Conservation (phyloP, 2,329 filamentous ascomycete species). For the Bipolaris sorokiniana region DNA sequence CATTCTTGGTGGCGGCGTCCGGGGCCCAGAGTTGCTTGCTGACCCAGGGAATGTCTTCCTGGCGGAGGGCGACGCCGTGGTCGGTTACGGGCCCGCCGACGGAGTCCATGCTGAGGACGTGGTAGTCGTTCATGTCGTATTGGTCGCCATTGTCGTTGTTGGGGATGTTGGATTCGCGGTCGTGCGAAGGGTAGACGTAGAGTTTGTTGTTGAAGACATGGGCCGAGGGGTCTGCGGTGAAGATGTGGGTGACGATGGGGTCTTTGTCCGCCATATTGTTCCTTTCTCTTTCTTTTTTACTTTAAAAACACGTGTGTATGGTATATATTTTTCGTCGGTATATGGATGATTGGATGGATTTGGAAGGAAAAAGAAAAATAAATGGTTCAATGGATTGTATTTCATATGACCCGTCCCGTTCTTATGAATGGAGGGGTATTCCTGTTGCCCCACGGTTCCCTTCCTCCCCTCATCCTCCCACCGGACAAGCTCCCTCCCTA, state of each 20-base stretch:
- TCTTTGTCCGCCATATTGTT: slow-evolving; percentile 49
- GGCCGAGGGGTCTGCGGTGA: slow-evolving; percentile 80
- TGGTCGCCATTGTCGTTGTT: slow-evolving; percentile 87
- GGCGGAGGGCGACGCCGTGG: slow-evolving; percentile 72
- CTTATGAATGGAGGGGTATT: slow-evolving; percentile 36
- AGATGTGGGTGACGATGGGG: slow-evolving; percentile 75
- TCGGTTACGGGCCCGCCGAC: slow-evolving; percentile 68
- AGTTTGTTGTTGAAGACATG: slow-evolving; percentile 78
- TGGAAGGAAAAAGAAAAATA: not conserved
- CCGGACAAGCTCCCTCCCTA: slow-evolving; percentile 22
- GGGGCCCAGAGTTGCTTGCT: slow-evolving; percentile 82
- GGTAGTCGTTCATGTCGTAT: slow-evolving; percentile 85
- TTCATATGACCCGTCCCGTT: slow-evolving; percentile 15
- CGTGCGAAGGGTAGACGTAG: slow-evolving; percentile 83
- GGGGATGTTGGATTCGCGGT: slow-evolving; percentile 73
- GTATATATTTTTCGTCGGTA: not conserved
- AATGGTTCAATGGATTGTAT: not conserved
- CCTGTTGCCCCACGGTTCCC: slow-evolving; percentile 28
- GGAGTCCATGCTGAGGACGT: slow-evolving; percentile 71
- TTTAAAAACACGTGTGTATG: not conserved
- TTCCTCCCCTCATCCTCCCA: not conserved
- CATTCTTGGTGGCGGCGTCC: slow-evolving; percentile 72
- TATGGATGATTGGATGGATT: not conserved
- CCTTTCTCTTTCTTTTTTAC: not conserved
- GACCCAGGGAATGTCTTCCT: slow-evolving; percentile 74